Evolutionary conservation across 202 grass and related monocot genomes (phyloP), one percentile per base, ranked within the genome.

Genomic region (Schoenoplectus tabernaemontani): DNA sequence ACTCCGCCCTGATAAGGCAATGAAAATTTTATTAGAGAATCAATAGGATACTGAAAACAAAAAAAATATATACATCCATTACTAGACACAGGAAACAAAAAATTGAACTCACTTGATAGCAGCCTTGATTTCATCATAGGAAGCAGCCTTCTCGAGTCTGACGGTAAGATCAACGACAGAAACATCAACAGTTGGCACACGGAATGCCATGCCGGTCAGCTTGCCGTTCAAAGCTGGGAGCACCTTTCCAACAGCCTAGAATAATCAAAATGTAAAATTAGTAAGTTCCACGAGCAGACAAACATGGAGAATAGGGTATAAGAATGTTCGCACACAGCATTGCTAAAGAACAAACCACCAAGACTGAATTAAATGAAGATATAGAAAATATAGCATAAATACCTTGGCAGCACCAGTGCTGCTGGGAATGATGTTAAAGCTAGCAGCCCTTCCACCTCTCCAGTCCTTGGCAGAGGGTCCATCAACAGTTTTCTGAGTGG

Each of bases 351-450:
- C n/a, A n/a, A n/a, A n/a, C n/a, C n/a, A n/a, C n/a, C n/a, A n/a
- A n/a, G 12, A 48, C 5, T 26, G 1, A 11, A 10, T 43, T 10
- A 30, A 30, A 16, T 15, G n/a, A 42, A 68, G 28, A 32, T 62
- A 7, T 11, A 28, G 7, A 8, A 48, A 71, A 16, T 51, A 51
- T 51, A 51, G 9, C 48, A 51, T 51, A 3, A 4, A 71, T 71
- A 93, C 92, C 92, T 95, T 95, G 30, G 92, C 92, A 60, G 89
- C 92, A 65, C 92, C 92, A 74, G 92, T 95, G 92, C 92, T 94
- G 87, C 92, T 91, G 12, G 92, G 92, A 82, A 93, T 91, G 64
- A 89, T 94, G 92, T 89, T 91, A 71, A 94, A 94, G 60, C 89
- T 87, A 53, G 87, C 91, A 85, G 91, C 91, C 57, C 88, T 89